Evolutionary conservation across 139 green algal species (phyloP).

Genomic region (Nannochloris sp.): DNA sequence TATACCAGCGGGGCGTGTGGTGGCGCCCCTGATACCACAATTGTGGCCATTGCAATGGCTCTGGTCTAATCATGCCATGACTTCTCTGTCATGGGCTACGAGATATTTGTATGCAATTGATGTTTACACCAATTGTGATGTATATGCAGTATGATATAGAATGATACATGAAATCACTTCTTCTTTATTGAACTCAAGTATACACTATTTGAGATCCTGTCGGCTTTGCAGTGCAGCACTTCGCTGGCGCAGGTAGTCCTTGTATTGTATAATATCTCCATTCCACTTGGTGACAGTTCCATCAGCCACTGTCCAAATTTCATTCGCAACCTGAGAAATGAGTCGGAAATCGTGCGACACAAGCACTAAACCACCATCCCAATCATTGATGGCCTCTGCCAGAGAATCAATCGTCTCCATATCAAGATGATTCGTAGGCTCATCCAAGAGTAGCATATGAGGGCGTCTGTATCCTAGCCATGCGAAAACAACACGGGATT

Average conservation of each 20-base stretch:
- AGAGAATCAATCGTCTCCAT: slow-evolving; percentile 94
- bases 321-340: slow-evolving; percentile 75
- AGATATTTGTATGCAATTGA: background rate
- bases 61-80: too few relatives aligned
- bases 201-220: background rate
- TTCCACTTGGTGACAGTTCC: slow-evolving; percentile 62
- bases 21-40: too few relatives aligned
- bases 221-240: slow-evolving; percentile 28
- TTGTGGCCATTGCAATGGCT: too few relatives aligned
- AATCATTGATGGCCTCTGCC: slow-evolving; percentile 84
- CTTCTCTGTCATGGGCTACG: too few relatives aligned
- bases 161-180: background rate
- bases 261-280: slow-evolving; percentile 81
- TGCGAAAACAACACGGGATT: slow-evolving; percentile 83
- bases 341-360: slow-evolving; percentile 87
- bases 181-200: too few relatives aligned
- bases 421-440: slow-evolving; percentile 88
- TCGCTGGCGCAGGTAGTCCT: slow-evolving; percentile 64
- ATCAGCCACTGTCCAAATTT: slow-evolving; percentile 89
- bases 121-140: slow-evolving; percentile 5
- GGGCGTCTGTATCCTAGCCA: slow-evolving; percentile 74
- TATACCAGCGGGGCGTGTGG: too few relatives aligned
- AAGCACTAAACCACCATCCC: slow-evolving; percentile 83
- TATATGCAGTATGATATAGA: background rate
- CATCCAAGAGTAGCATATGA: slow-evolving; percentile 88